Evolutionary conservation across 441 rosid species (phyloP), one percentile per base, ranked within the genome.

Genomic region (Mallotus japonicus): DNA sequence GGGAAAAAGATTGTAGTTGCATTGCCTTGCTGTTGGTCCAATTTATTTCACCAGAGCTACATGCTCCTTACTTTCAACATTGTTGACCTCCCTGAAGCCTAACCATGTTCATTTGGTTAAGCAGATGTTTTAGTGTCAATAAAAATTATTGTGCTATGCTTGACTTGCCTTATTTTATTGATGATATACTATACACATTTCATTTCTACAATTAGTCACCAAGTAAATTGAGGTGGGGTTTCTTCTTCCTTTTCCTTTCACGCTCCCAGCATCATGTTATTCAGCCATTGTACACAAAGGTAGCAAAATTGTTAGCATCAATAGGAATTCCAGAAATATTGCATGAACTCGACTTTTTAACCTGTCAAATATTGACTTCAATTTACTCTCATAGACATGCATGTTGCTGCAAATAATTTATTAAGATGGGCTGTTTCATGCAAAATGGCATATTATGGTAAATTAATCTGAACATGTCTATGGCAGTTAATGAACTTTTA

Each of bases 81-180:
- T 5, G 58, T 66, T 6, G n/a, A 49, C 5, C 57, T 47, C 55
- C 34, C 16, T 17, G 40, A 65, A 65, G 57, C 40, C 57, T 15
- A 50, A 51, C 46, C 46, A 5, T 28, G 32, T 28, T 28, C 46
- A 42, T 16, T 54, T 68, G 53, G 53, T 20, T 14, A 10, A 50
- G 67, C 53, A 56, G 32, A 37, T 19, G 10, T 68, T 63, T 72
- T 60, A 72, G 46, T 71, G 19, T 19, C 37, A 8, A 20, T 58
- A 3, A 14, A 61, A 37, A 59, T 20, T 55, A 44, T 59, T 50
- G 47, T n/a, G 50, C 19, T 17, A 17, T 55, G 24, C 12, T 44
- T 10, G 32, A 32, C 59, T 47, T 19, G 32, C 42, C 19, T 62
- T 28, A 71, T 71, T 69, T 22, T 66, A 49, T 10, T 20, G 16